Conservation (phyloP, 2,329 filamentous ascomycete species). For the Fusarium continuum region DNA sequence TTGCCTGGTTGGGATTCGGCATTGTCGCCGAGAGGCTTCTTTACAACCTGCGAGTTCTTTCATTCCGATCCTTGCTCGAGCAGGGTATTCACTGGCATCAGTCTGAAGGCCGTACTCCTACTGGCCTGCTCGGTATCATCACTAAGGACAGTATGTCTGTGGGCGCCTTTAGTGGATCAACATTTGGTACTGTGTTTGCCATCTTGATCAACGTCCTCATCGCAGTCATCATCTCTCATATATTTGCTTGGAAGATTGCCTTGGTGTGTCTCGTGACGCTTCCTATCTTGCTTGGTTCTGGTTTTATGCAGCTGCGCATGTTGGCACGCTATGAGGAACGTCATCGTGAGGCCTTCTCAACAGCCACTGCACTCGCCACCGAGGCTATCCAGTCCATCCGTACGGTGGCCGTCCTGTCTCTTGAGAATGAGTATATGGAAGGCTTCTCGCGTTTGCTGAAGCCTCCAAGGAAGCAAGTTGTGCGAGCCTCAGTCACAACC, state of each 20-base stretch:
- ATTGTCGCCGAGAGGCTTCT: conserved; percentile 68
- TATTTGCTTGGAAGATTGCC: conserved; percentile 79
- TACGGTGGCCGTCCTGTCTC: conserved; percentile 51
- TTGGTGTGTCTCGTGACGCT: conserved; percentile 74
- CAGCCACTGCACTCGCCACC: conserved; percentile 31
- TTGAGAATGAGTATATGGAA: conserved; percentile 60
- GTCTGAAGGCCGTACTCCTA: conserved; percentile 68
- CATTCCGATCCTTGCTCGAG: conserved; percentile 69
- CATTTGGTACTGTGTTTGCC: conserved; percentile 73
- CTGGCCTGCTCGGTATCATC: conserved; percentile 71
- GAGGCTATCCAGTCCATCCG: conserved; percentile 33
- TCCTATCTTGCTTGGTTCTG: conserved; percentile 72
- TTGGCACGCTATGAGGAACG: conserved; percentile 69
- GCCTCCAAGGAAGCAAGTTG: conserved; percentile 63
- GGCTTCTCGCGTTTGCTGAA: conserved; percentile 62
- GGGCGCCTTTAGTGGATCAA: conserved; percentile 73
- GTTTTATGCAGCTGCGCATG: conserved; percentile 72
- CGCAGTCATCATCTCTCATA: conserved; percentile 73
- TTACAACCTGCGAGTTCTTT: conserved; percentile 68
- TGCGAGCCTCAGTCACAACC: conserved; percentile 57
- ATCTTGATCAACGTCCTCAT: conserved; percentile 72
- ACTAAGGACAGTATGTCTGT: conserved; percentile 73
- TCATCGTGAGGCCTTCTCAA: conserved; percentile 69
- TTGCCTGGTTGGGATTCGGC: conserved; percentile 61
- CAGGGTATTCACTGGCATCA: conserved; percentile 75